Evolutionary conservation across 208 protist species (phyloP).

Genomic region (Sergeia podlipaevii): DNA sequence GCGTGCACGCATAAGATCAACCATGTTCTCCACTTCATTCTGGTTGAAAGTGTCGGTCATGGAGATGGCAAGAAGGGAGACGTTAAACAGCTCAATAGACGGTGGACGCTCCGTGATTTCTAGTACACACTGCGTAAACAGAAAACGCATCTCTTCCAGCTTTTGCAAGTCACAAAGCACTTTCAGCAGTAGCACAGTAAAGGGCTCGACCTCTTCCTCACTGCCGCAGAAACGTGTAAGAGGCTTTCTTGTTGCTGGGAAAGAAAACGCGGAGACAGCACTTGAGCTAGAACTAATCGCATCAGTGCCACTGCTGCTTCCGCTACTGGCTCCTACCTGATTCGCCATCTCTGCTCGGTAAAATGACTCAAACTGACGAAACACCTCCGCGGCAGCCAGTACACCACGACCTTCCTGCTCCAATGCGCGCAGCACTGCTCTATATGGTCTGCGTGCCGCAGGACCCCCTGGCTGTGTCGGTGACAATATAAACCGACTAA

Average conservation of each 20-base stretch:
- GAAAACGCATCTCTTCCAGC: constrained; percentile 84
- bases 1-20: constrained; percentile 59
- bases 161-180: constrained; percentile 80
- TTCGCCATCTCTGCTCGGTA: constrained; percentile 24
- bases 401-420: constrained; percentile 52
- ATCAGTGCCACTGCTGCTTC: constrained; percentile 5
- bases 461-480: too few relatives aligned
- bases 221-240: constrained; percentile 71
- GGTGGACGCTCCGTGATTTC: constrained; percentile 44
- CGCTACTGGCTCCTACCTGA: constrained; percentile 12
- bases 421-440: constrained; percentile 47
- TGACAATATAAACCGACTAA: neutral
- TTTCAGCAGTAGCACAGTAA: constrained; percentile 79
- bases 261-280: too few relatives aligned
- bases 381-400: constrained; percentile 56
- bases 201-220: constrained; percentile 54
- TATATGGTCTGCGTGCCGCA: constrained; percentile 34
- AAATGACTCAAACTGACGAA: constrained; percentile 70
- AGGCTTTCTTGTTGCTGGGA: constrained; percentile 19
- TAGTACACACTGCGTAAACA: constrained; percentile 83
- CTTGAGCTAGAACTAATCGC: too few relatives aligned
- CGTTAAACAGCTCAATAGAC: constrained; percentile 81
- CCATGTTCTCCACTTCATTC: constrained; percentile 84
- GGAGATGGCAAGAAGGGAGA: constrained; percentile 80
- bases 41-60: constrained; percentile 85